Conservation (phyloP, 148 eudicot species). For the Nyssa sinensis region DNA sequence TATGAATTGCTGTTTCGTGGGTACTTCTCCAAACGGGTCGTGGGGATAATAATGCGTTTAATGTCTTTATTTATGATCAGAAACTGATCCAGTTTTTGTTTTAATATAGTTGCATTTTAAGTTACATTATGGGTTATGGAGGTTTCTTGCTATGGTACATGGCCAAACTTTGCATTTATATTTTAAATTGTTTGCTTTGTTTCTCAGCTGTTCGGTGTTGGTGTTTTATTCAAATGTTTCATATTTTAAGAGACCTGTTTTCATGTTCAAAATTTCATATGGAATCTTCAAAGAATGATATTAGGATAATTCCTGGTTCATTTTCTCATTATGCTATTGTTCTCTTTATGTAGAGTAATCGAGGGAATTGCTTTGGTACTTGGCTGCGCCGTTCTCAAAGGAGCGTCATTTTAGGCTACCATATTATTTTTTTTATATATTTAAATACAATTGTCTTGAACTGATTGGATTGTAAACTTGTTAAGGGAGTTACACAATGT, state of each 20-base stretch:
- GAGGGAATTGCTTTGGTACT: neutral
- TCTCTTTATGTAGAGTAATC: too few species aligned
- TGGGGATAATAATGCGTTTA: too few species aligned
- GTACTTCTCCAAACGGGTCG: neutral
- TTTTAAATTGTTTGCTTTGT: neutral
- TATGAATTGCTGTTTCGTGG: too few species aligned
- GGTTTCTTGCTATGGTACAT: neutral
- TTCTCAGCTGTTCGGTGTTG: neutral
- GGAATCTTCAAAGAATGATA: neutral
- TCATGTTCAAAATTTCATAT: neutral
- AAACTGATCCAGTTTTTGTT: too few species aligned
- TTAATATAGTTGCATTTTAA: neutral
- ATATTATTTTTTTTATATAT: too few species aligned
- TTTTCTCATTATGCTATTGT: neutral
- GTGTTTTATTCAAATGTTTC: neutral
- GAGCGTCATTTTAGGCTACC: too few species aligned
- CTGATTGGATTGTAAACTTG: neutral
- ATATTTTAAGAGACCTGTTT: neutral
- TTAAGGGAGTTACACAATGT: neutral
- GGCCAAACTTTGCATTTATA: too few species aligned
- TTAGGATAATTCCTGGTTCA: neutral
- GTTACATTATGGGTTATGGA: neutral
- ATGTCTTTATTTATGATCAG: neutral
- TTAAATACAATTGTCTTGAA: neutral
- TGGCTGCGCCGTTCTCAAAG: neutral